phyloP scores from a whole-genome alignment of 306 rosid genomes.

The Luffa acutangula region DNA sequence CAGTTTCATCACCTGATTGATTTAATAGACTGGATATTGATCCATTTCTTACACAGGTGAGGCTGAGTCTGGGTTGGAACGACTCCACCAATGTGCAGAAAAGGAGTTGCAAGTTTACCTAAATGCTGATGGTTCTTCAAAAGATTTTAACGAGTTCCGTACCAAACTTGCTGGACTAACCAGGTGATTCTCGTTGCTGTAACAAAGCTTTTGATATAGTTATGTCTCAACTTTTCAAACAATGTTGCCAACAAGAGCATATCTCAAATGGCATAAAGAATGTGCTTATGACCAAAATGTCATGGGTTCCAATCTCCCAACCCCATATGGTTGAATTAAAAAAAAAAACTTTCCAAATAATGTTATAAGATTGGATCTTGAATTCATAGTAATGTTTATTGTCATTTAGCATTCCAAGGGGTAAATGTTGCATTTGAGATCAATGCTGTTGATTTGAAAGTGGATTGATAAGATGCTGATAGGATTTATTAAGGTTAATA shows the following conservation, averaged over 20 bases:
- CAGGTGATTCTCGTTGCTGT: slow-evolving; percentile 18
- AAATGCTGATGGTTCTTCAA: slow-evolving; percentile 36
- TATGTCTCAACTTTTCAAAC: background rate
- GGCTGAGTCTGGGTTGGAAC: slow-evolving; percentile 75
- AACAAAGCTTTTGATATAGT: background rate
- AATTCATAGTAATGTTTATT: background rate
- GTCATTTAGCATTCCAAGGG: background rate
- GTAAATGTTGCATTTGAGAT: background rate
- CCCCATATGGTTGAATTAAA: too few species aligned
- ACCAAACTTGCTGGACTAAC: slow-evolving; percentile 74
- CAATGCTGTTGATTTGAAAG: background rate
- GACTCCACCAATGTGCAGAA: slow-evolving; percentile 77
- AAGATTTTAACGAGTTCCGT: slow-evolving; percentile 73
- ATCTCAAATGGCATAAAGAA: too few species aligned
- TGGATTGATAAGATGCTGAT: background rate
- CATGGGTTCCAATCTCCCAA: too few species aligned
- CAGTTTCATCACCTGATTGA: background rate
- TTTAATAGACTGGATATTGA: background rate
- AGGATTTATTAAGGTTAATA: background rate
- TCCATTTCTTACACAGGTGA: slow-evolving; percentile 38
- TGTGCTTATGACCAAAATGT: too few species aligned
- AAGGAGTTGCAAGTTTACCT: slow-evolving; percentile 59
- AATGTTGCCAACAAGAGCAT: background rate
- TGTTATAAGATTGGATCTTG: background rate
- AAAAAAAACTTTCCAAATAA: background rate